These are phyloP conservation scores for Heimioporus retisporus DNA, from an alignment of 1,284 basidiomycete species.

Conservation along the genomic window DNA sequence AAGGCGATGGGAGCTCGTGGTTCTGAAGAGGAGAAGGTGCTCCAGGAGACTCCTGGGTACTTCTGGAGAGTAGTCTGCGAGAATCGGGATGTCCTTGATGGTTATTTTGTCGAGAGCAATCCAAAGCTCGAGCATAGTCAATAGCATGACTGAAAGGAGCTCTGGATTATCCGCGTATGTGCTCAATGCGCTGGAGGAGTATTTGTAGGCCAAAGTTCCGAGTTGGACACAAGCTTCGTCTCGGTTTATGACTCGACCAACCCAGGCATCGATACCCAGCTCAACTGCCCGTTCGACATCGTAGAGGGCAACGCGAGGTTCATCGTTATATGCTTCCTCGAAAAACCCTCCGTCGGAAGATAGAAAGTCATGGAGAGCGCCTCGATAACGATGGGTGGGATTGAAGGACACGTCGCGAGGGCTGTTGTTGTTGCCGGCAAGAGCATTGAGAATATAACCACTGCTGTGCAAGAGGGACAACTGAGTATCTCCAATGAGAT, in stretches of 20 bases:
- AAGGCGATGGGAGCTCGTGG: not conserved
- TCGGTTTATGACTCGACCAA: not conserved
- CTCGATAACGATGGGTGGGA: not conserved
- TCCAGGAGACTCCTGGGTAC: not conserved
- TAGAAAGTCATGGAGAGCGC: not conserved
- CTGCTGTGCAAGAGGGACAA: not conserved
- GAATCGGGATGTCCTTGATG: not conserved
- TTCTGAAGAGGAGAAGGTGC: not conserved
- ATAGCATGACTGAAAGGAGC: not conserved
- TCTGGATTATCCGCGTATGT: not conserved
- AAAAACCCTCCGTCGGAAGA: not conserved
- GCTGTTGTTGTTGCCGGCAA: too few relatives aligned
- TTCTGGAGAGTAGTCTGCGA: not conserved
- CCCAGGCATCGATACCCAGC: not conserved
- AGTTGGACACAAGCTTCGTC: not conserved
- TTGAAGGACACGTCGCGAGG: too few relatives aligned
- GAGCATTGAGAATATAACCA: too few relatives aligned
- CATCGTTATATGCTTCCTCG: not conserved
- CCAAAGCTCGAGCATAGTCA: not conserved
- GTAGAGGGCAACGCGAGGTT: not conserved
- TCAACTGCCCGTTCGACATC: not conserved
- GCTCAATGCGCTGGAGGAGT: not conserved
- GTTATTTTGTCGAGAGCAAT: not conserved
- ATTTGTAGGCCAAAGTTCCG: not conserved
- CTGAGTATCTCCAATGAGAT: slow-evolving; percentile 10